These are phyloP conservation scores for Calendula officinalis DNA, from an alignment of 129 eudicot genomes.

Conservation along the genomic window DNA sequence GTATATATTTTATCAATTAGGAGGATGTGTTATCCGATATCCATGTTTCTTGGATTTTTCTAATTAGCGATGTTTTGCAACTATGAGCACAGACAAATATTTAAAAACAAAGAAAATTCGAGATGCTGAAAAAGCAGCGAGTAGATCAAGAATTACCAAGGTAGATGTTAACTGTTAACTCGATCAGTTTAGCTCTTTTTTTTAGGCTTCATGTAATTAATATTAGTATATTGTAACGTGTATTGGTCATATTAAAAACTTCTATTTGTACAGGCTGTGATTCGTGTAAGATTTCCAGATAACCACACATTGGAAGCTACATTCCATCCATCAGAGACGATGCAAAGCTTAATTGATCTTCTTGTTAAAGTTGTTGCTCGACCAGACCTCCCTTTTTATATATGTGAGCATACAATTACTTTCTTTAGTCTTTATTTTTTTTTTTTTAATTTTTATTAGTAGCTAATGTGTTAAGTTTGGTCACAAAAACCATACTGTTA, in stretches of 20 bases:
- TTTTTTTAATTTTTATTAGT: not conserved
- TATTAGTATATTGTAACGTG: conserved; percentile 6
- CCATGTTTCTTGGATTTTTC: not conserved
- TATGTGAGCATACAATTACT: conserved; percentile 48
- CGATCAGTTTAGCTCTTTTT: not conserved
- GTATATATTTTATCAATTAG: not conserved
- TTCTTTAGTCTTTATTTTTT: not conserved
- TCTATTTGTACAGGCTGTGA: conserved; percentile 50
- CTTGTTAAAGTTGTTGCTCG: conserved; percentile 59
- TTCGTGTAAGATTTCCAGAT: conserved; percentile 91
- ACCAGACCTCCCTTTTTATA: conserved; percentile 69
- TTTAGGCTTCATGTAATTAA: not conserved
- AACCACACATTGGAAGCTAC: conserved; percentile 70
- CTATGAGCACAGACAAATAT: conserved; percentile 59
- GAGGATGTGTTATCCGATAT: conserved; percentile 7
- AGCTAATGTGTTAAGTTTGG: not conserved
- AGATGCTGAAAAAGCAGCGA: conserved; percentile 85
- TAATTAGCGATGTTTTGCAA: not conserved
- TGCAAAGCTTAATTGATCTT: conserved; percentile 73
- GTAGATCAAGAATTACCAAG: conserved; percentile 75
- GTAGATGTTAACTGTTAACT: conserved; percentile 28
- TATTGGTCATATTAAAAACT: not conserved
- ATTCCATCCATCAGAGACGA: conserved; percentile 82
- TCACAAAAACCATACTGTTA: not conserved
- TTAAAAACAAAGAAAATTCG: conserved; percentile 84